A percentile compares a stretch with the other conserved stretches of the same genome.
Evolutionary conservation across 2,329 filamentous ascomycete species (phyloP).

Genomic region (Ophiobolus disseminans): DNA sequence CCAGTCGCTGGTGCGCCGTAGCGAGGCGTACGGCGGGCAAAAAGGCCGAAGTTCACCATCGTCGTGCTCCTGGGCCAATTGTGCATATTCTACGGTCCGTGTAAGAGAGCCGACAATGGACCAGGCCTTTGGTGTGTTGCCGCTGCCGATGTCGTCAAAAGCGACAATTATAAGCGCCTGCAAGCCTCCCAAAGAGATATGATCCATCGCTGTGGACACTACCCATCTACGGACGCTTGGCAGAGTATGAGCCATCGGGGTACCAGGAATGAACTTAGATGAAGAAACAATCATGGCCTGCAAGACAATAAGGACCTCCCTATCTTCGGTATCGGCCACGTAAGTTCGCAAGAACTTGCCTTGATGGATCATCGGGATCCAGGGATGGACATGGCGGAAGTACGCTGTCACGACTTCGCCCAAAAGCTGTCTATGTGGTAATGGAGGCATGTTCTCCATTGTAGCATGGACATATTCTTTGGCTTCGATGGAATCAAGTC

Average conservation of each 20-base stretch:
- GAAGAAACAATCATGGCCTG: constrained; percentile 22
- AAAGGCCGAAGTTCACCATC: constrained; percentile 15
- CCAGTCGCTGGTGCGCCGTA: constrained; percentile 17
- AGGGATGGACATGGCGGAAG: constrained; percentile 22
- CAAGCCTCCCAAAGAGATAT: constrained; percentile 14
- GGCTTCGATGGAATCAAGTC: constrained; percentile 3
- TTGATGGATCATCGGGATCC: constrained; percentile 28
- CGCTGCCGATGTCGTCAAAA: constrained; percentile 24
- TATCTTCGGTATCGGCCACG: constrained; percentile 1
- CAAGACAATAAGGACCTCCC: constrained; percentile 10
- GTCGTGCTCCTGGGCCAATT: constrained; percentile 25
- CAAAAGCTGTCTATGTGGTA: constrained; percentile 4
- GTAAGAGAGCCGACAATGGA: constrained; percentile 25
- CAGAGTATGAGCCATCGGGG: neutral
- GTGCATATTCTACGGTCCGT: constrained; percentile 23
- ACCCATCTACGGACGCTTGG: constrained; percentile 12
- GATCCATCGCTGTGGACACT: constrained; percentile 17
- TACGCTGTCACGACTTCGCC: constrained; percentile 16
- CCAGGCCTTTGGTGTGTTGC: constrained; percentile 21
- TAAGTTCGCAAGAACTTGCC: constrained; percentile 16
- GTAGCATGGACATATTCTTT: neutral
- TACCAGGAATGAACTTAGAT: constrained; percentile 16
- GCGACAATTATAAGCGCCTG: constrained; percentile 23
- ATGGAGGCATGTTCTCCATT: neutral
- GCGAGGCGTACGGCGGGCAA: constrained; percentile 15